Evolutionary conservation across 805 yeast genomes (phyloP), one percentile per base, ranked within the genome.

Genomic region (Maudiozyma saulgeensis): DNA sequence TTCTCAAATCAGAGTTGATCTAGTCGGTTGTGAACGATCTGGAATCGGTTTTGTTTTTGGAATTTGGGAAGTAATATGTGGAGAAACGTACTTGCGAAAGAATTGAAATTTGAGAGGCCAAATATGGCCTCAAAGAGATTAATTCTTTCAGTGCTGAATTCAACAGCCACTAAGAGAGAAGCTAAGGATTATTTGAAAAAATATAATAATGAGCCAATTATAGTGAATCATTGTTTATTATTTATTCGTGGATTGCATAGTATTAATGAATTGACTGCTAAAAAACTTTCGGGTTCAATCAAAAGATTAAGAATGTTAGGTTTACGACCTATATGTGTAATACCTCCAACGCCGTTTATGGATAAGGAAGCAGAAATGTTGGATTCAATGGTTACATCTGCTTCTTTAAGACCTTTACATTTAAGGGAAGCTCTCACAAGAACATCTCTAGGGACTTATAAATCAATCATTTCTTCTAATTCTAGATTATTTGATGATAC

Each of bases 151-250:
- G 89, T 91, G 23, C 72, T 91, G 50, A 83, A 83, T 59, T 82
- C 96, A 1, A 87, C 97, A 4, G 95, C 97, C 6, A 91, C 98
- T 1, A 90, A 88, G 63, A 73, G 99, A 52, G 98, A 91, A 61
- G 96, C 96, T 5, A 76, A 79, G 53, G 84, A 83, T 54, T 91
- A 90, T 61, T 68, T 91, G 44, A 71, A 78, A 35, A 86, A 83
- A 60, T 91, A 90, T 61, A 67, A 75, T 1, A 47, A 57, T 44
- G 60, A 56, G 16, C 49, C 54, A 2, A 46, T 48, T 2, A 45
- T 39, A 35, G 49, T 44, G 15, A 61, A 64, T 49, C 54, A 60
- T 46, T 63, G 68, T 35, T 28, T 67, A 32, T 44, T 67, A n/a
- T 43, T 63, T 31, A 49, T 66, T 13, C 62, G 68, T 16, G 54